Evolutionary conservation across 1,284 basidiomycete genomes (phyloP), one percentile per base, ranked within the genome.

Genomic region (Termitomyces sp.): DNA sequence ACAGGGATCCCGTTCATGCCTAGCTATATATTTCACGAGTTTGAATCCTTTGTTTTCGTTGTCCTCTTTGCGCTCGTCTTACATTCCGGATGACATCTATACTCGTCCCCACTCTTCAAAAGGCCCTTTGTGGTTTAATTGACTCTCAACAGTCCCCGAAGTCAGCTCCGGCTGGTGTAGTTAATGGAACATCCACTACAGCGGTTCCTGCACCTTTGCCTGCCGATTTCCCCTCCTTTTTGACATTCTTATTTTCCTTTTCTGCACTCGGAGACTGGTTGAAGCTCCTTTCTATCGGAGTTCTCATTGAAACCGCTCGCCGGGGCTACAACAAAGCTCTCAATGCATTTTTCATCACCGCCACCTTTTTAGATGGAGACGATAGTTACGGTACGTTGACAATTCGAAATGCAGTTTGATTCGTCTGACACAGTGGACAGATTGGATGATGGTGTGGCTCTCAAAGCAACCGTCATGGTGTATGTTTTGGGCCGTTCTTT

Each of bases 391-490:
- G 84, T 83, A 58, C n/a, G 81, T 62, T 9, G 11, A 9, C 8
- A 48, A 21, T n/a, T 46, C 13, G 26, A 49, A 18, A 18, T 40
- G 7, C 18, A 8, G 34, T 45, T 42, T 31, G 45, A 37, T 13
- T 3, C 6, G 5, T 47, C 39, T 41, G 35, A 49, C 18, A 26
- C 18, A 18, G 28, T 21, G 40, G 16, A 31, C 52, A 79, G 79
- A 76, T 48, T 84, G 83, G 83, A 74, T 85, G 64, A 77, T 83
- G 72, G 64, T 76, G 21, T 85, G 83, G 83, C 66, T 86, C 1
- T 77, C 80, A 5, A 73, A 73, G 47, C 79, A 81, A 19, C 71
- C 75, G 28, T 70, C 70, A 19, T 83, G 76, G 77, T 60, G 67
- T 70, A 53, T 59, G 65, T 57, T 19, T 24, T 37, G 28, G 14